These are phyloP conservation scores for Bipolaris gigantea DNA, from an alignment of 2,329 filamentous ascomycete genomes.

Conservation along the genomic window DNA sequence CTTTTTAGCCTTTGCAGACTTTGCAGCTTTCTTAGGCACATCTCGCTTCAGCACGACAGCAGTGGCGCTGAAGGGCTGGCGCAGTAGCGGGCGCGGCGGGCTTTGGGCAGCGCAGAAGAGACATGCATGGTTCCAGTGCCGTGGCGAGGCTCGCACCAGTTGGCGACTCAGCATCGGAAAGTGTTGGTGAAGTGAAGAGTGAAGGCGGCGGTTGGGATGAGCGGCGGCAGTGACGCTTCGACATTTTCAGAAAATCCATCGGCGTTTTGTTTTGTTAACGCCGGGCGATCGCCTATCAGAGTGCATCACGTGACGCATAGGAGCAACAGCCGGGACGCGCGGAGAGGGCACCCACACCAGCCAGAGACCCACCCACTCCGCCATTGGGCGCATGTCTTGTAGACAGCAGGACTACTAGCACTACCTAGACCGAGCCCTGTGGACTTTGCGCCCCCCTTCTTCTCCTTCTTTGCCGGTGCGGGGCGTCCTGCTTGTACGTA, in stretches of 20 bases:
- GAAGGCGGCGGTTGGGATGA: slow-evolving; percentile 4
- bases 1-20: not conserved
- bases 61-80: slow-evolving; percentile 24
- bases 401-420: no score
- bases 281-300: slow-evolving; percentile 3
- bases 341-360: not conserved
- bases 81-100: slow-evolving; percentile 6
- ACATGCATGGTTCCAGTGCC: slow-evolving; percentile 21
- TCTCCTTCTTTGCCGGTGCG: not conserved
- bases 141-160: slow-evolving; percentile 24
- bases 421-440: not conserved
- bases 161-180: slow-evolving; percentile 33
- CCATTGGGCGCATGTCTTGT: slow-evolving; percentile 1
- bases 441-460: not conserved
- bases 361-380: not conserved
- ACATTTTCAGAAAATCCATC: slow-evolving; percentile 14
- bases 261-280: slow-evolving; percentile 9
- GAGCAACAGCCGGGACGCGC: not conserved
- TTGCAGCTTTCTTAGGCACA: not conserved
- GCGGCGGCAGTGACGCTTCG: slow-evolving; percentile 7
- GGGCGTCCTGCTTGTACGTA: not conserved
- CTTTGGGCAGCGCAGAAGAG: slow-evolving; percentile 24
- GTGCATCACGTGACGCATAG: slow-evolving; percentile 6
- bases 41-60: slow-evolving; percentile 5
- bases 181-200: not conserved